Evolutionary conservation across 805 yeast species (phyloP).

Genomic region (Metschnikowia colocasiae): DNA sequence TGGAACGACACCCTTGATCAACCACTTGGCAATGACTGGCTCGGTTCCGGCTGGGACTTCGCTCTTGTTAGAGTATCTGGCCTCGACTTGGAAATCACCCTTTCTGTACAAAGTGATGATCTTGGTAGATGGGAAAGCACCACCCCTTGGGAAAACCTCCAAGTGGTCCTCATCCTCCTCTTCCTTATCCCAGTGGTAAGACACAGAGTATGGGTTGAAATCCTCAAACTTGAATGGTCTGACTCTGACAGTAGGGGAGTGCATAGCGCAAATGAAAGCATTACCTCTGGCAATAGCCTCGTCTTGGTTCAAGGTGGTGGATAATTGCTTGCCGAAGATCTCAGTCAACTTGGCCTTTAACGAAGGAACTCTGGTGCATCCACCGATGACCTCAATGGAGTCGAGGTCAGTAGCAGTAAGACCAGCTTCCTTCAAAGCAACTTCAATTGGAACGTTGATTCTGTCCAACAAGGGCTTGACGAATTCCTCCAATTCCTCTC

Average conservation of each 20-base stretch:
- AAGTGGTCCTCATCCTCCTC: constrained; percentile 87
- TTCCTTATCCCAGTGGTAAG: constrained; percentile 92
- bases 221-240: constrained; percentile 99
- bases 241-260: constrained; percentile 97
- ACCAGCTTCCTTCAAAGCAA: constrained; percentile 79
- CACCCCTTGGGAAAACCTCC: constrained; percentile 96
- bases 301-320: constrained; percentile 96
- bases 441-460: constrained; percentile 71
- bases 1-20: constrained; percentile 78
- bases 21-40: constrained; percentile 76
- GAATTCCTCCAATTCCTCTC: constrained; percentile 91
- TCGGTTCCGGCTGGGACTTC: constrained; percentile 69
- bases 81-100: constrained; percentile 81
- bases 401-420: constrained; percentile 71
- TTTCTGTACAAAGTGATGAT: constrained; percentile 90
- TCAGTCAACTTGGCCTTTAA: constrained; percentile 78
- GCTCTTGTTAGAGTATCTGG: constrained; percentile 73
- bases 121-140: constrained; percentile 91
- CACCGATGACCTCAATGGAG: constrained; percentile 94
- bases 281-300: constrained; percentile 99
- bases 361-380: constrained; percentile 95
- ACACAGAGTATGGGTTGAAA: constrained; percentile 83
- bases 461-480: constrained; percentile 78
- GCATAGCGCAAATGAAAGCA: constrained; percentile 97
- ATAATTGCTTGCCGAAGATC: constrained; percentile 60